Evolutionary conservation across 371 early-diverging fungal genomes (phyloP), one percentile per base, ranked within the genome.

Genomic region (Mucor indicus): DNA sequence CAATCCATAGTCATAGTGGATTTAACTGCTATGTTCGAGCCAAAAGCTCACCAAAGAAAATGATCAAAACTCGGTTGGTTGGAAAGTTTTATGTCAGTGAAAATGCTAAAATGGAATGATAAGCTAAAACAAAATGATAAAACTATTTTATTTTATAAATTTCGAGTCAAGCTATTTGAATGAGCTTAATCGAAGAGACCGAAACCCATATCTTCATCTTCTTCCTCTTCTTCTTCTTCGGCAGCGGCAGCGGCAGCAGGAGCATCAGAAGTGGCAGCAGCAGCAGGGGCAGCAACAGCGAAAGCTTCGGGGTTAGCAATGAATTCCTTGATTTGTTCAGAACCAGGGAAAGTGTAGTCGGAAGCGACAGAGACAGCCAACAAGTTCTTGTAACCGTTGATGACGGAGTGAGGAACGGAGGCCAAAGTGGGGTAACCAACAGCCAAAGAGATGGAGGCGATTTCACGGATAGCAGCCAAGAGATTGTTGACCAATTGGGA

Each of bases 351-450:
- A 67, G 90, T 84, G 87, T 95, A 96, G 62, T 91, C 97, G 69
- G 93, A 87, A 69, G 91, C 90, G 53, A 95, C 76, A 55, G 91
- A 90, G 67, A 96, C 80, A 62, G 91, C 86, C 73, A 96, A 80
- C 62, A 96, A 65, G 75, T 94, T 91, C 92, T 95, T 96, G 93
- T 91, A 96, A 62, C 88, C 88, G 85, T 95, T 90, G 93, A 93
- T 80, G 78, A 94, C 71, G 75, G 89, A 72, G 93, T 98, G 99
- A 55, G 98, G 98, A 47, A 98, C 92, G 53, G 99, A 90, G 48
- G 99, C 97, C 57, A 93, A 72, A 49, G 99, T 94, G 67, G 96
- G 93, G 83, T 88, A 91, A 63, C 89, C 89, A 50, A 90, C 77
- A 58, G 90, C 95, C 70, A 99, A 80, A 55, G 99, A 98, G 71